These are phyloP conservation scores for Pneumocystis sp. DNA, from an alignment of 1,139 yeast genomes.

Conservation along the genomic window DNA sequence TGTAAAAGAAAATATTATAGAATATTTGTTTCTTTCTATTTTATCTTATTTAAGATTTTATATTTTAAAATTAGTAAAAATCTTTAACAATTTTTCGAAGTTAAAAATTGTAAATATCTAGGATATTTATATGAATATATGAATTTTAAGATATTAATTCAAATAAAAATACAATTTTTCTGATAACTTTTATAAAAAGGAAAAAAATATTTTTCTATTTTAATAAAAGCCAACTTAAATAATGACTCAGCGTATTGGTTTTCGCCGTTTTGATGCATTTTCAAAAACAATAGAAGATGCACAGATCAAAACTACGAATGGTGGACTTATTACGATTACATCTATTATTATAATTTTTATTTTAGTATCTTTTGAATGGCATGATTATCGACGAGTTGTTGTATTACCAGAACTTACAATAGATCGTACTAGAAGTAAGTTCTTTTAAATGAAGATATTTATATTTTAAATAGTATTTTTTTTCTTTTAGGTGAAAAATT, in stretches of 20 bases:
- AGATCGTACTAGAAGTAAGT: conserved; percentile 56
- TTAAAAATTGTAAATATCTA: no score
- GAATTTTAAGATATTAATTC: background rate
- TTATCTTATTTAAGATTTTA: no score
- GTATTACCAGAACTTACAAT: conserved; percentile 74
- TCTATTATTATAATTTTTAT: conserved; percentile 49
- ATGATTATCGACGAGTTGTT: conserved; percentile 51
- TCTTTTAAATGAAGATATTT: background rate
- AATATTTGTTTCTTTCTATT: no score
- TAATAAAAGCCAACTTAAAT: background rate
- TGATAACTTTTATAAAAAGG: background rate
- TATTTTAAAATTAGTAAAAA: no score
- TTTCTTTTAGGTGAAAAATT: conserved; percentile 32
- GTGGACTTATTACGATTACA: conserved; percentile 70
- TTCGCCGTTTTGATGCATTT: conserved; percentile 56
- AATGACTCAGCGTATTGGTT: conserved; percentile 4
- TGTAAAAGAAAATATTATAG: no score
- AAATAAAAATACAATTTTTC: background rate
- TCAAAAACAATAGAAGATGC: conserved; percentile 93
- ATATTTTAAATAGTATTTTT: background rate
- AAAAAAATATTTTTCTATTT: background rate
- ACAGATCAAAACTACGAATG: conserved; percentile 68
- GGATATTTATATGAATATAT: background rate
- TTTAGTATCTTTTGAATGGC: conserved; percentile 60
- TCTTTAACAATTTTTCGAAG: no score